Conservation (phyloP, 768 basidiomycete genomes). For the Phylloporus arenicola region DNA sequence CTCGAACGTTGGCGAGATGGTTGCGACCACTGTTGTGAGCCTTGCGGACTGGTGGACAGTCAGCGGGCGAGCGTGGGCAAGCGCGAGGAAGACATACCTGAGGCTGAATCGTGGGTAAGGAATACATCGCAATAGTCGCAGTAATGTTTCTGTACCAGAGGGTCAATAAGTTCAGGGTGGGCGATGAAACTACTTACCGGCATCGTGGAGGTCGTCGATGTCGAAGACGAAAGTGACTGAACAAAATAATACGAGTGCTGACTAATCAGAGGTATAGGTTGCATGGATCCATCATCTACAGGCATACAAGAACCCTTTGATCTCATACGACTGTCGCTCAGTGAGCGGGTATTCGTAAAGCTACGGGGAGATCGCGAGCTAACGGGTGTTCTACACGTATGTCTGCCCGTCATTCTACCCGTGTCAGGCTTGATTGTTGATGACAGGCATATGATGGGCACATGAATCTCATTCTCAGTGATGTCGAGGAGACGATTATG, state of each 20-base stretch:
- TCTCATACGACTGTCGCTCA: conserved; percentile 90
- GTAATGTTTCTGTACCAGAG: conserved; percentile 69
- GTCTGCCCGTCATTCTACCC: conserved; percentile 24
- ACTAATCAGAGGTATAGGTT: conserved; percentile 19
- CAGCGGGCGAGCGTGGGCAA: conserved; percentile 1
- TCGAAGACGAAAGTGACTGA: conserved; percentile 10
- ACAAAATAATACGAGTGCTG: conserved; percentile 23
- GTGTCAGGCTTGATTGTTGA: conserved; percentile 6
- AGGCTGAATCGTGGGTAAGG: conserved; percentile 90
- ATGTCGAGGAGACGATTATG: conserved; percentile 97
- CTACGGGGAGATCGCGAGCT: conserved; percentile 91
- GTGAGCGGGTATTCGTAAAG: conserved; percentile 98
- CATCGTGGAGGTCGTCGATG: conserved; percentile 38
- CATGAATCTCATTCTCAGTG: conserved; percentile 97
- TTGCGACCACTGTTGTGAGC: conserved; percentile 98
- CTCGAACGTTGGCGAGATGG: conserved; percentile 92
- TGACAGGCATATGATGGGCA: conserved; percentile 97
- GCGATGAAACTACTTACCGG: conserved; percentile 45
- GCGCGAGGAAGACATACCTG: conserved; percentile 46
- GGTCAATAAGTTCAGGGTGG: conserved; percentile 3
- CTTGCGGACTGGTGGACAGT: conserved; percentile 67
- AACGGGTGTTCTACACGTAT: conserved; percentile 86
- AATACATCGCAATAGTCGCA: conserved; percentile 95
- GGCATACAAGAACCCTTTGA: conserved; percentile 96
- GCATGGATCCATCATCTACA: conserved; percentile 66